phyloP scores from a whole-genome alignment of 495 filamentous ascomycete genomes.

The Rusavskia elegans region DNA sequence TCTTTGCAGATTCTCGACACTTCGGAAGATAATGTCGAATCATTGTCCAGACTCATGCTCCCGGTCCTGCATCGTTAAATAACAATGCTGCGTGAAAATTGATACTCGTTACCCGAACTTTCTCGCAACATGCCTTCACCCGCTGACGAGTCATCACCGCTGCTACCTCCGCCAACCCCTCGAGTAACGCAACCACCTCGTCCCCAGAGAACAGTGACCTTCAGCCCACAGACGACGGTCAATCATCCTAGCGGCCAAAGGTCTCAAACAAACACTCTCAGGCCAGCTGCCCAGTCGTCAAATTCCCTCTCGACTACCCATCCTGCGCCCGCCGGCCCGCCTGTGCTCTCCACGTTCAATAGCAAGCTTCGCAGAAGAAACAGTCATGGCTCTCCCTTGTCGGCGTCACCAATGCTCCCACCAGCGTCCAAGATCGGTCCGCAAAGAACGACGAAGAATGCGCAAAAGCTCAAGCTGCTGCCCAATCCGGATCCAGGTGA shows the following conservation, averaged over 20 bases:
- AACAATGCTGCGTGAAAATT: not conserved
- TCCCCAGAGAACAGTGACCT: slow-evolving; percentile 46
- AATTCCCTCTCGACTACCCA: slow-evolving; percentile 22
- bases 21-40: not conserved
- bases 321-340: slow-evolving; percentile 31
- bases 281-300: slow-evolving; percentile 24
- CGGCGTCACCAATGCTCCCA: slow-evolving; percentile 23
- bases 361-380: slow-evolving; percentile 75
- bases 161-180: slow-evolving; percentile 18
- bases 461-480: slow-evolving; percentile 88
- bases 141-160: slow-evolving; percentile 30
- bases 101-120: not conserved
- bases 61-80: not conserved
- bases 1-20: not conserved
- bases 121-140: slow-evolving; percentile 11
- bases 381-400: slow-evolving; percentile 53
- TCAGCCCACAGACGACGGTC: slow-evolving; percentile 50
- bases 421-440: slow-evolving; percentile 71
- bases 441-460: slow-evolving; percentile 84
- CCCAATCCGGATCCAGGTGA: slow-evolving; percentile 77
- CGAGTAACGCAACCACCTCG: slow-evolving; percentile 21
- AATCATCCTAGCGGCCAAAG: slow-evolving; percentile 34
- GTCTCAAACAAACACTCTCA: slow-evolving; percentile 26
- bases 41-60: too few relatives aligned
- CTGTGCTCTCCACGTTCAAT: slow-evolving; percentile 69